These are phyloP conservation scores for Pseudogymnoascus sp. DNA, from an alignment of 2,329 filamentous ascomycete species.

Conservation along the genomic window DNA sequence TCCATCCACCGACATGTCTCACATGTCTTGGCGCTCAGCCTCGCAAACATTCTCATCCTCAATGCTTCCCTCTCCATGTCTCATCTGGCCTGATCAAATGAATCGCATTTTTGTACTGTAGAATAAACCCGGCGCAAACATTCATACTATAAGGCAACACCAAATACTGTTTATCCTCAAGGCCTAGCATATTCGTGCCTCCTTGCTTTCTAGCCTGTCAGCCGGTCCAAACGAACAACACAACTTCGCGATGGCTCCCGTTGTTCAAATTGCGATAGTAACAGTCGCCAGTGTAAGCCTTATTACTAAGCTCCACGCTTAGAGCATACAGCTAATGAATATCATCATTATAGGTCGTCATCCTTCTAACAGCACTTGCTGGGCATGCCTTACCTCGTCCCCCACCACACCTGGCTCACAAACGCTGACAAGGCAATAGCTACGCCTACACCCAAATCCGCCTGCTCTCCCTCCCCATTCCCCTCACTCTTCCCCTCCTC, in stretches of 20 bases:
- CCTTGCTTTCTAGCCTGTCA: neutral
- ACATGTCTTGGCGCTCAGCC: neutral
- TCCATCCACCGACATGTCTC: neutral
- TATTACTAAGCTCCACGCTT: neutral
- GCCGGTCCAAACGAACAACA: neutral
- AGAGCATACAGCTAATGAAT: neutral
- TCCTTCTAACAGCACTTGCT: slow-evolving; percentile 21
- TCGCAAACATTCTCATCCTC: neutral
- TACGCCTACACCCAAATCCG: slow-evolving; percentile 24
- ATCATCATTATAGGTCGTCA: slow-evolving; percentile 18
- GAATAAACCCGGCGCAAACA: too few relatives aligned
- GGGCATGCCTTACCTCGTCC: slow-evolving; percentile 16
- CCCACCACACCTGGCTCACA: neutral
- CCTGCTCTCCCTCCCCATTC: slow-evolving; percentile 23
- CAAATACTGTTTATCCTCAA: neutral
- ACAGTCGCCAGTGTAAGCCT: neutral
- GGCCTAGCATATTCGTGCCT: neutral
- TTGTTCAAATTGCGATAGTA: neutral
- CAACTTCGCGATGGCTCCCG: neutral
- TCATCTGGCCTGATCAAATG: neutral
- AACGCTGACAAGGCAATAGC: slow-evolving; percentile 11
- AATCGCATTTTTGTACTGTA: neutral
- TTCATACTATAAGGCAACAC: neutral
- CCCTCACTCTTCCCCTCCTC: slow-evolving; percentile 22
- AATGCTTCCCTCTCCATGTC: neutral